A percentile compares a stretch with the other conserved stretches of the same genome.
Conservation (phyloP, 495 filamentous ascomycete species). For the Tetracladium marchalianum region DNA sequence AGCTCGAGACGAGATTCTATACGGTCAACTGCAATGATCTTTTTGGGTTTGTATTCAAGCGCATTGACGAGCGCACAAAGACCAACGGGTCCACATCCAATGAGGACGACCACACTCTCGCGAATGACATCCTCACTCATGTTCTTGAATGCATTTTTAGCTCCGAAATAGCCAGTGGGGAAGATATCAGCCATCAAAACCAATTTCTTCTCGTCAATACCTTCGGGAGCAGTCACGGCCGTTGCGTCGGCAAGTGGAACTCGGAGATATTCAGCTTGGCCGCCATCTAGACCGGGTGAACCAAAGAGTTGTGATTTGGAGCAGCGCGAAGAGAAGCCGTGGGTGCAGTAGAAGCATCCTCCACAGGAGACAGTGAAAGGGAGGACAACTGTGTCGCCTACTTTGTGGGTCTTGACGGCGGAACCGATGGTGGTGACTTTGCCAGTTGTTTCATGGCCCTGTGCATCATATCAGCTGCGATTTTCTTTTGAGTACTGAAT, state of each 20-base stretch:
- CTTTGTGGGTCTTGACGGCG: constrained; percentile 55
- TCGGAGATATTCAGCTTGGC: constrained; percentile 84
- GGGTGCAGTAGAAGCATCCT: constrained; percentile 84
- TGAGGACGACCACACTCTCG: constrained; percentile 66
- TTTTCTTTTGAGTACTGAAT: not conserved
- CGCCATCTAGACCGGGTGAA: constrained; percentile 64
- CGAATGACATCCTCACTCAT: constrained; percentile 50
- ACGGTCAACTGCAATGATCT: constrained; percentile 79
- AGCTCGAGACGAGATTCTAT: constrained; percentile 68
- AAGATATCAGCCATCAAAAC: constrained; percentile 89
- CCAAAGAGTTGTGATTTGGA: constrained; percentile 68
- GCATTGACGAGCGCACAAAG: constrained; percentile 82
- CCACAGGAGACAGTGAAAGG: constrained; percentile 84
- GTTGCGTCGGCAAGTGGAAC: constrained; percentile 81
- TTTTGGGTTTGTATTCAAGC: constrained; percentile 67
- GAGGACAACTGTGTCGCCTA: constrained; percentile 70
- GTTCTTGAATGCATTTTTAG: constrained; percentile 67
- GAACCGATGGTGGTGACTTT: constrained; percentile 57
- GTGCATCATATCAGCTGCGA: constrained; percentile 31
- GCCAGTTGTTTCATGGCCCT: constrained; percentile 78
- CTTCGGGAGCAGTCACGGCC: constrained; percentile 63
- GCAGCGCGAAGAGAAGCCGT: constrained; percentile 77
- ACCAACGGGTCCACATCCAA: constrained; percentile 86
- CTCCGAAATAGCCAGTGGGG: constrained; percentile 84
- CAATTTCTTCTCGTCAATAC: constrained; percentile 64